A percentile compares a stretch with the other conserved stretches of the same genome.
These are phyloP conservation scores for Sugiyamaella grinbergsii DNA, from an alignment of 1,139 yeast genomes.

Conservation along the genomic window DNA sequence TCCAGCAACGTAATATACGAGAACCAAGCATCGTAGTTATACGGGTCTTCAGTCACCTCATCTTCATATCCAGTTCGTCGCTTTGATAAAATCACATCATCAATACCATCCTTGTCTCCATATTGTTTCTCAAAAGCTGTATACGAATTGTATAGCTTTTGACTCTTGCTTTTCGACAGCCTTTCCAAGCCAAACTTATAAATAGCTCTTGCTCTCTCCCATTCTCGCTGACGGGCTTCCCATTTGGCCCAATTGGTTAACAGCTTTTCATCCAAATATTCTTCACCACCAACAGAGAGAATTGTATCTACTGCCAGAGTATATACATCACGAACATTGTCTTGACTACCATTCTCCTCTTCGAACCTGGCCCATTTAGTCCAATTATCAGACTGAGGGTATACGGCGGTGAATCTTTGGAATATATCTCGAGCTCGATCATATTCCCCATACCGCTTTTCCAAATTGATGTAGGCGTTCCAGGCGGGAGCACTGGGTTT, in stretches of 20 bases:
- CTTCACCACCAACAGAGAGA: slow-evolving; percentile 28
- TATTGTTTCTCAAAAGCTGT: slow-evolving; percentile 65
- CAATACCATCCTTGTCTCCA: slow-evolving; percentile 60
- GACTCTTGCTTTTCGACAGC: slow-evolving; percentile 50
- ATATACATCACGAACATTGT: slow-evolving; percentile 61
- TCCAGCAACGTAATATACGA: slow-evolving; percentile 55
- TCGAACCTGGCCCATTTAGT: slow-evolving; percentile 63
- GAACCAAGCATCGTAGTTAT: slow-evolving; percentile 85
- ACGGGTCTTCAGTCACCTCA: slow-evolving; percentile 50
- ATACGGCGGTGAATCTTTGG: slow-evolving; percentile 56
- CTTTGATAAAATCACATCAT: slow-evolving; percentile 54
- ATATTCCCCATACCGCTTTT: slow-evolving; percentile 62
- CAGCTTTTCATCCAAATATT: slow-evolving; percentile 46
- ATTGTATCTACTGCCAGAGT: slow-evolving; percentile 65
- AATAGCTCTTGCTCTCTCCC: slow-evolving; percentile 68
- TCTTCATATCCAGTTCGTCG: slow-evolving; percentile 59
- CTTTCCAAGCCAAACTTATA: slow-evolving; percentile 55
- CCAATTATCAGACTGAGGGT: slow-evolving; percentile 66
- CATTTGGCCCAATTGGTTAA: slow-evolving; percentile 65
- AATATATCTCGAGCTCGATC: slow-evolving; percentile 60
- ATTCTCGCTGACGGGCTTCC: slow-evolving; percentile 66
- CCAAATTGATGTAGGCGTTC: slow-evolving; percentile 75
- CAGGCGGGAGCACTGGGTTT: slow-evolving; percentile 58
- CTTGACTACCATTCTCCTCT: slow-evolving; percentile 52
- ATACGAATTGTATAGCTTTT: slow-evolving; percentile 50